A percentile compares a stretch with the other conserved stretches of the same genome.
Evolutionary conservation across 2,329 filamentous ascomycete species (phyloP).

Genomic region (Sphaerulina vaccinii): DNA sequence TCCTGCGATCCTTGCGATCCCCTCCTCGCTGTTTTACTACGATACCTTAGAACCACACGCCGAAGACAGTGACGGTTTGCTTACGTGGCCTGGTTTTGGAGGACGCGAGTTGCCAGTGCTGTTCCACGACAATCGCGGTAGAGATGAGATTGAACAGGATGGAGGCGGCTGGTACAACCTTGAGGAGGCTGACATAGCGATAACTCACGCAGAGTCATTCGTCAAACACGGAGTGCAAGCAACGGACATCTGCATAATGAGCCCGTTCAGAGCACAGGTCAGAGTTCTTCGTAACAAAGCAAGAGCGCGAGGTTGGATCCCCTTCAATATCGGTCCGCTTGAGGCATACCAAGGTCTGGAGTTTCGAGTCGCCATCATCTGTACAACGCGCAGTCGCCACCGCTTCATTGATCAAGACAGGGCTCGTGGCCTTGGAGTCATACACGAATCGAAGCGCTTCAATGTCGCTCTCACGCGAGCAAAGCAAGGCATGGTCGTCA

Average conservation of each 20-base stretch:
- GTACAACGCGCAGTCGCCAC: constrained; percentile 31
- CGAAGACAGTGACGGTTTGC: constrained; percentile 19
- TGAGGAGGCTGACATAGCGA: constrained; percentile 25
- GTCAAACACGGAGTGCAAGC: constrained; percentile 16
- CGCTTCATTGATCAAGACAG: constrained; percentile 31
- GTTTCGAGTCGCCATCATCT: constrained; percentile 28
- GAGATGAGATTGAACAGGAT: constrained; percentile 31
- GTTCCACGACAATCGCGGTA: constrained; percentile 22
- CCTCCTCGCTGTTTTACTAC: constrained; percentile 30
- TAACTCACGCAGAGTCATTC: constrained; percentile 24
- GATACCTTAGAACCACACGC: constrained; percentile 31
- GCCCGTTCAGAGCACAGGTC: constrained; percentile 32
- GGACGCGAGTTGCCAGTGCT: constrained; percentile 26
- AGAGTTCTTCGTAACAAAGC: constrained; percentile 25
- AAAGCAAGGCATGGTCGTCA: constrained; percentile 29
- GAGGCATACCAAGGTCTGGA: constrained; percentile 34
- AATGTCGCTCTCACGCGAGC: constrained; percentile 33
- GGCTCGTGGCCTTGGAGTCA: constrained; percentile 28
- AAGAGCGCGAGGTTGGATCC: constrained; percentile 7
- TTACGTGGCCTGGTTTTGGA: constrained; percentile 26
- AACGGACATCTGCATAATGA: constrained; percentile 32
- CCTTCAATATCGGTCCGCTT: constrained; percentile 29
- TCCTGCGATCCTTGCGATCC: constrained; percentile 28
- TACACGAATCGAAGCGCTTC: constrained; percentile 29
- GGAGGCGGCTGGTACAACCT: constrained; percentile 33